A percentile compares a stretch with the other conserved stretches of the same genome.
Evolutionary conservation across 75 land plant genomes (phyloP).

Genomic region (Azolla pinnata): DNA sequence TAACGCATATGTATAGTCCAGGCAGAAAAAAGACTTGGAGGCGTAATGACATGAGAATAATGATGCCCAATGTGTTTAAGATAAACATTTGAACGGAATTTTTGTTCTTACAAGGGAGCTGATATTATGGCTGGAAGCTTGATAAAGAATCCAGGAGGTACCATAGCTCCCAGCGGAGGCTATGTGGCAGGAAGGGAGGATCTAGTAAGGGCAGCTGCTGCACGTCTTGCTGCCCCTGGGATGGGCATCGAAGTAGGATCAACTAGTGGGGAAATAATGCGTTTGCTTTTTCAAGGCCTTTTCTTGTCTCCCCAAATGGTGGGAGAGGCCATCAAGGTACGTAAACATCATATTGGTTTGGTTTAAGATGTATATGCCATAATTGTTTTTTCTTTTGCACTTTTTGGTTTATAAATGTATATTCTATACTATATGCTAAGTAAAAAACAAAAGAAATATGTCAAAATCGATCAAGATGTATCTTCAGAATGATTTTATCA

Average conservation of each 20-base stretch:
- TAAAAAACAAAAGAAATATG: too few relatives aligned
- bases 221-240: conserved; percentile 89
- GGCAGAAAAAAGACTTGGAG: too few relatives aligned
- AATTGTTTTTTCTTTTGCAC: not conserved
- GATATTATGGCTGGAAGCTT: conserved; percentile 95
- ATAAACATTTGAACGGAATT: not conserved
- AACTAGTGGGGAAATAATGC: conserved; percentile 75
- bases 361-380: too few relatives aligned
- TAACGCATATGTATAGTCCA: too few relatives aligned
- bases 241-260: conserved; percentile 80
- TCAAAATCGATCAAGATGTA: not conserved
- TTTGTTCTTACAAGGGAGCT: conserved; percentile 52
- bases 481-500: not conserved
- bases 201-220: conserved; percentile 84
- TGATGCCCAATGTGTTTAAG: too few relatives aligned
- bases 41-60: too few relatives aligned
- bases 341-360: too few relatives aligned
- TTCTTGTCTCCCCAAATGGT: conserved; percentile 94
- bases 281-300: conserved; percentile 76
- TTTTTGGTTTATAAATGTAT: too few relatives aligned
- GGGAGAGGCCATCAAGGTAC: conserved; percentile 90
- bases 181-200: conserved; percentile 74
- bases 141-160: conserved; percentile 96
- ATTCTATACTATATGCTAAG: too few relatives aligned
- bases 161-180: conserved; percentile 95